phyloP scores from a whole-genome alignment of 495 filamentous ascomycete genomes.

The Xylaria venustula region DNA sequence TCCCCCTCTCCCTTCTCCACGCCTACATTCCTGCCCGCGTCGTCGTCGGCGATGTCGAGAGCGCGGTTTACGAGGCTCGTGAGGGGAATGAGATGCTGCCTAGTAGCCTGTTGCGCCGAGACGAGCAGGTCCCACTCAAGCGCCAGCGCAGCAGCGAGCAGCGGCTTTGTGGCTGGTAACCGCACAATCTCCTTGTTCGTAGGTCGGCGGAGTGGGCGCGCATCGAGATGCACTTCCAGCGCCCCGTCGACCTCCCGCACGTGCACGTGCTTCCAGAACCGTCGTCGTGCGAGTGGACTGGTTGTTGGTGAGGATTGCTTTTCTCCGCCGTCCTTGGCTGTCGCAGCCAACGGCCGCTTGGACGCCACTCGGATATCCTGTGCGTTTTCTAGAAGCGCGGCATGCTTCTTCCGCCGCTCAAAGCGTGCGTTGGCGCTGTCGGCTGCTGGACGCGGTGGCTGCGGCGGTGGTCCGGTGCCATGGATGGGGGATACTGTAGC shows the following conservation, averaged over 20 bases:
- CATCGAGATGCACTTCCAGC: slow-evolving; percentile 75
- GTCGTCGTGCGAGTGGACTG: slow-evolving; percentile 38
- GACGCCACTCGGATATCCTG: slow-evolving; percentile 44
- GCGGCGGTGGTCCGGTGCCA: slow-evolving; percentile 81
- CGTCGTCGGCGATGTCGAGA: slow-evolving; percentile 69
- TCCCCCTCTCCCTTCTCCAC: slow-evolving; percentile 37
- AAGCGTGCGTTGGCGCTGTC: slow-evolving; percentile 48
- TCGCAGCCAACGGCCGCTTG: slow-evolving; percentile 13
- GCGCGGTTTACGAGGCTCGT: slow-evolving; percentile 81
- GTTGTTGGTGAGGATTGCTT: not conserved
- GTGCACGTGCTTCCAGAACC: slow-evolving; percentile 82
- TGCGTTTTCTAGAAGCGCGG: slow-evolving; percentile 49
- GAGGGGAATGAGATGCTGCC: slow-evolving; percentile 82
- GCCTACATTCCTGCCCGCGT: slow-evolving; percentile 26
- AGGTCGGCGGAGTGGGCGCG: slow-evolving; percentile 74
- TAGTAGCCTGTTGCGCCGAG: slow-evolving; percentile 72
- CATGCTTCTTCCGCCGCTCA: slow-evolving; percentile 54
- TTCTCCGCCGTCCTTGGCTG: not conserved
- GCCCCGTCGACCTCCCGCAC: slow-evolving; percentile 59
- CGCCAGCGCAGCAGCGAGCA: slow-evolving; percentile 83
- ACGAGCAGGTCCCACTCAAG: slow-evolving; percentile 88
- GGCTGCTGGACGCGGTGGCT: slow-evolving; percentile 62
- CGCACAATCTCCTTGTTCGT: slow-evolving; percentile 62
- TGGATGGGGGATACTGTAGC: slow-evolving; percentile 63
- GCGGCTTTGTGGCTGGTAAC: slow-evolving; percentile 70